These are phyloP conservation scores for Collybia sp. DNA, from an alignment of 768 basidiomycete species.

Conservation along the genomic window DNA sequence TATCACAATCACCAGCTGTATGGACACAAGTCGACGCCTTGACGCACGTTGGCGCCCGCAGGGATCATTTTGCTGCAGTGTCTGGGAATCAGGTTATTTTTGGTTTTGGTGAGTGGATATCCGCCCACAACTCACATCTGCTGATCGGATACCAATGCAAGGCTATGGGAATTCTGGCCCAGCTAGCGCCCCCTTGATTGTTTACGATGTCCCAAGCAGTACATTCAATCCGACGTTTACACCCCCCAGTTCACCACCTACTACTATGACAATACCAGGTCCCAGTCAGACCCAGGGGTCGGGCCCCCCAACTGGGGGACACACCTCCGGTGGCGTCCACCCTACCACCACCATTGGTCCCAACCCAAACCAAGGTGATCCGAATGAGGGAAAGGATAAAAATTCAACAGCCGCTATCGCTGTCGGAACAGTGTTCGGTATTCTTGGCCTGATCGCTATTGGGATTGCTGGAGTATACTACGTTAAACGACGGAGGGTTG, in stretches of 20 bases:
- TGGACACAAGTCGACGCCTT: conserved; percentile 55
- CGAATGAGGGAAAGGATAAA: conserved; percentile 6
- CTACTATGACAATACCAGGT: conserved; percentile 28
- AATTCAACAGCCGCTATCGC: conserved; percentile 42
- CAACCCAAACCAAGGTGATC: conserved; percentile 11
- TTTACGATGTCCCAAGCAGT: conserved; percentile 44
- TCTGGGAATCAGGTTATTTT: conserved; percentile 64
- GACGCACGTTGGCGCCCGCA: conserved; percentile 54
- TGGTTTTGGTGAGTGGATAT: conserved; percentile 59
- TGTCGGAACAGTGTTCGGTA: conserved; percentile 58
- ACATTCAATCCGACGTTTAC: conserved; percentile 39
- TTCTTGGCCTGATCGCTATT: conserved; percentile 47
- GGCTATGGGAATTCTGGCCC: conserved; percentile 47
- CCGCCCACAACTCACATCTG: background rate
- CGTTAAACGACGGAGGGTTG: conserved; percentile 26
- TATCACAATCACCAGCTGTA: conserved; percentile 45
- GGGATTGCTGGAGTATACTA: conserved; percentile 39
- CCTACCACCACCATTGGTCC: conserved; percentile 18
- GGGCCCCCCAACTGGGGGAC: conserved; percentile 1
- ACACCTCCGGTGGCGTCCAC: conserved; percentile 5
- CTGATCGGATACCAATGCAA: conserved; percentile 13
- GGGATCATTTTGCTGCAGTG: conserved; percentile 70
- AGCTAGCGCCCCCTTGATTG: conserved; percentile 46
- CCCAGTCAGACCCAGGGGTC: conserved; percentile 24
- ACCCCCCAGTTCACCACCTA: conserved; percentile 24